Evolutionary conservation across 2,329 filamentous ascomycete species (phyloP).

Genomic region (Verticillium alfalfae): DNA sequence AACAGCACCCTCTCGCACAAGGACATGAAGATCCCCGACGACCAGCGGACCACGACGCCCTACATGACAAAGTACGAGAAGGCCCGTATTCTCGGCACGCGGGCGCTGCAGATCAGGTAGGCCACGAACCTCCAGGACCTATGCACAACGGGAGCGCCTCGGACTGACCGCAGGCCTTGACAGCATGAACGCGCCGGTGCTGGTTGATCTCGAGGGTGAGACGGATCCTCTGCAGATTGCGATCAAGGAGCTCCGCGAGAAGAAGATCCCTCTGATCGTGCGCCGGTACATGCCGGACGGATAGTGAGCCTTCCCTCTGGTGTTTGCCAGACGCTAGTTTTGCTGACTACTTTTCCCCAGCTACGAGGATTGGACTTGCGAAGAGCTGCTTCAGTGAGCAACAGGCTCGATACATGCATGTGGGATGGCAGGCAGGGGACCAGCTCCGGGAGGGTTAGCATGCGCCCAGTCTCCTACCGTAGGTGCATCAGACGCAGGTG

Average conservation of each 20-base stretch:
- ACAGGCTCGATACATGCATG: not conserved
- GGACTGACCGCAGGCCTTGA: constrained; percentile 9
- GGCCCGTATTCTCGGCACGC: constrained; percentile 86
- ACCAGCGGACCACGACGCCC: constrained; percentile 85
- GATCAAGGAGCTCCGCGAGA: constrained; percentile 93
- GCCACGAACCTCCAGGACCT: constrained; percentile 15
- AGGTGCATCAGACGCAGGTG: constrained; percentile 7
- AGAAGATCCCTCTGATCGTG: constrained; percentile 96
- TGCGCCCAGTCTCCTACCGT: constrained; percentile 4
- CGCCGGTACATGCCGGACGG: constrained; percentile 94
- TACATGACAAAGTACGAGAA: constrained; percentile 99
- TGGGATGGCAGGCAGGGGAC: constrained; percentile 4
- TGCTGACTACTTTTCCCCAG: constrained; percentile 32
- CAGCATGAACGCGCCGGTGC: constrained; percentile 95
- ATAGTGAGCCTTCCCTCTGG: constrained; percentile 55
- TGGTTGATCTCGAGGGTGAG: constrained; percentile 95
- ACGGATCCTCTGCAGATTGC: constrained; percentile 97
- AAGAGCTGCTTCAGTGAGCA: constrained; percentile 69
- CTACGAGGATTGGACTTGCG: constrained; percentile 99
- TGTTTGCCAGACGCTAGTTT: constrained; percentile 11
- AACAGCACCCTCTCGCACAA: constrained; percentile 52
- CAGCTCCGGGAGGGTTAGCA: constrained; percentile 8
- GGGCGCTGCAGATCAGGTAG: constrained; percentile 92
- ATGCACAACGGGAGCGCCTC: not conserved
- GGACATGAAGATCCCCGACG: constrained; percentile 86